Evolutionary conservation across 257 asterid species (phyloP), one percentile per base, ranked within the genome.

Genomic region (Haberlea rhodopensis): DNA sequence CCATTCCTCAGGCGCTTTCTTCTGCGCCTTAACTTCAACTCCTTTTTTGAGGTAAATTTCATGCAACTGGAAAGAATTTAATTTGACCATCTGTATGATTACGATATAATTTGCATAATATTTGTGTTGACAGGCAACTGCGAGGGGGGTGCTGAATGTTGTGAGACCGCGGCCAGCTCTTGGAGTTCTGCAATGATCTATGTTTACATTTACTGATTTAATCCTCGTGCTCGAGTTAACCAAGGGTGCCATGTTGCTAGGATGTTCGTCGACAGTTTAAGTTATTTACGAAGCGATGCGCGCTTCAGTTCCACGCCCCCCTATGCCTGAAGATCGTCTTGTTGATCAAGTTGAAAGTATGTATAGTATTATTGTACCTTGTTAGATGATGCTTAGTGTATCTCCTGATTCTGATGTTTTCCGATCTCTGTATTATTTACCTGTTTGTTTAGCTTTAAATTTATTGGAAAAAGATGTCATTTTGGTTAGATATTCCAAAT

Each of bases 1-100:
- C 99, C 99, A 1, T 94, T 90, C 64, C 91, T 94, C 65, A 75
- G 97, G 80, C 95, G 96, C 40, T 94, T 94, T 79, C 97, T 94
- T 78, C 69, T 94, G 82, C 94, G 96, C 45, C 99, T 94, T 75
- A 94, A 94, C 80, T 94, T 83, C 74, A 94, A 90, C 75, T 88
- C 95, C 68, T 94, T 86, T 81, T 94, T 84, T 55, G 97, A 94
- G 96, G 99, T 90, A 78, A 74, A 53, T 29, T 31, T 18, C 51
- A 51, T 54, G 60, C 51, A 57, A 24, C 28, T 40, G 22, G 25
- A 13, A 1, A 19, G 65, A 9, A 23, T 13, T 53, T 26, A 60
- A 48, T 58, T 13, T 32, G 57, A 29, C 64, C 60, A 53, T 27
- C 57, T 55, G 49, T 53, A 51, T 25, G 27, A 28, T 57, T 27